Conservation (phyloP, 176 grass and related monocot species). For the Ensete ventricosum region DNA sequence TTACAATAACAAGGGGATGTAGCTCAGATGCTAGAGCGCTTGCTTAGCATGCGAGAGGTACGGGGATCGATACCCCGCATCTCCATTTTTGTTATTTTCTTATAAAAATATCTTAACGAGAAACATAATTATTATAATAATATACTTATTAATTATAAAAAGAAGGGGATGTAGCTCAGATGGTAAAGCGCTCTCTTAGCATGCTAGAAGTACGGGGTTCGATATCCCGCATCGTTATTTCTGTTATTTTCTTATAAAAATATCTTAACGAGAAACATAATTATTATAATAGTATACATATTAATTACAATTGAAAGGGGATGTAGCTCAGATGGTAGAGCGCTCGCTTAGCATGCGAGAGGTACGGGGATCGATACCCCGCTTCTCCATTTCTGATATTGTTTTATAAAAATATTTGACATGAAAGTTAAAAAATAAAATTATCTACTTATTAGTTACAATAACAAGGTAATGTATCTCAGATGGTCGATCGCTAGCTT, state of each 20-base stretch:
- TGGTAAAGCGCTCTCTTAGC: constrained; percentile 97
- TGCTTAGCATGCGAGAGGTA: constrained; percentile 97
- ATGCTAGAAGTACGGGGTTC: constrained; percentile 98
- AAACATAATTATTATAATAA: too few species aligned
- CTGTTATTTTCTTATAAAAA: too few species aligned
- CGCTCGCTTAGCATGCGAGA: constrained; percentile 99
- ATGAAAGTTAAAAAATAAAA: too few species aligned
- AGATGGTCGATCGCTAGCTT: constrained; percentile 75
- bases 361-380: constrained; percentile 31
- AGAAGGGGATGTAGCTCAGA: constrained; percentile 99
- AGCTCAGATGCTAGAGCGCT: constrained; percentile 21
- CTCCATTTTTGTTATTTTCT: constrained; percentile 25
- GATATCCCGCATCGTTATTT: constrained; percentile 45
- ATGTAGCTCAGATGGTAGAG: constrained; percentile 99
- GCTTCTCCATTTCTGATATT: not conserved
- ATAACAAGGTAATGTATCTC: too few species aligned
- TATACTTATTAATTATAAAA: too few species aligned
- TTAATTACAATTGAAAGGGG: too few species aligned
- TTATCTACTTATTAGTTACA: too few species aligned
- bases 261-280: too few species aligned
- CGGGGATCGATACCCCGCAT: constrained; percentile 91
- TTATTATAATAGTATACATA: too few species aligned
- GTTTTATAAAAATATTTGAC: too few species aligned
- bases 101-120: too few species aligned
- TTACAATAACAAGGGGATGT: too few species aligned